Conservation (phyloP, 2,329 filamentous ascomycete species). For the Cercospora citrullina region DNA sequence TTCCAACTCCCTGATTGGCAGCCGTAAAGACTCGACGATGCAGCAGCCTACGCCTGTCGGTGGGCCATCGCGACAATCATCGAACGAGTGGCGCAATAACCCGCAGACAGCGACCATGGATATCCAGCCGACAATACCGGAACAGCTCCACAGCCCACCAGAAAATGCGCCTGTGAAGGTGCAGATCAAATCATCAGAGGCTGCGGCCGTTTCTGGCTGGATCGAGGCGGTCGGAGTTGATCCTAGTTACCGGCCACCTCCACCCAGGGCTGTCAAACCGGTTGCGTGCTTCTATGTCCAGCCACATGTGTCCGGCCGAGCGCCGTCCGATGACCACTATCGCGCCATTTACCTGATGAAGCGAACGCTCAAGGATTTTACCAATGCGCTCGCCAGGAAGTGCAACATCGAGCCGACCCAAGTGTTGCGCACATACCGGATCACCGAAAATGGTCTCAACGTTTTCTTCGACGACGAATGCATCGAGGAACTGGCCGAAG, state of each 20-base stretch:
- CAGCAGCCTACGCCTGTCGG: constrained; percentile 48
- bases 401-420: constrained; percentile 73
- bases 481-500: constrained; percentile 78
- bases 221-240: constrained; percentile 94
- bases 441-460: constrained; percentile 72
- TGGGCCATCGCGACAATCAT: constrained; percentile 47
- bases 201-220: constrained; percentile 72
- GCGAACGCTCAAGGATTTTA: constrained; percentile 73
- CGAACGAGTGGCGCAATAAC: constrained; percentile 52
- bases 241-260: constrained; percentile 74
- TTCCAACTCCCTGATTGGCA: constrained; percentile 45
- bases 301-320: constrained; percentile 52
- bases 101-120: constrained; percentile 57
- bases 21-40: constrained; percentile 45
- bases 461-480: constrained; percentile 91
- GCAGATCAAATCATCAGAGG: constrained; percentile 58
- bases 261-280: constrained; percentile 68
- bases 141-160: constrained; percentile 49
- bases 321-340: constrained; percentile 64
- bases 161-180: constrained; percentile 56
- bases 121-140: constrained; percentile 45
- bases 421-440: constrained; percentile 69
- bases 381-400: constrained; percentile 71
- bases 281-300: constrained; percentile 88
- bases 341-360: constrained; percentile 82